phyloP scores from a whole-genome alignment of 2,329 filamentous ascomycete genomes.

The Beauveria sp. region DNA sequence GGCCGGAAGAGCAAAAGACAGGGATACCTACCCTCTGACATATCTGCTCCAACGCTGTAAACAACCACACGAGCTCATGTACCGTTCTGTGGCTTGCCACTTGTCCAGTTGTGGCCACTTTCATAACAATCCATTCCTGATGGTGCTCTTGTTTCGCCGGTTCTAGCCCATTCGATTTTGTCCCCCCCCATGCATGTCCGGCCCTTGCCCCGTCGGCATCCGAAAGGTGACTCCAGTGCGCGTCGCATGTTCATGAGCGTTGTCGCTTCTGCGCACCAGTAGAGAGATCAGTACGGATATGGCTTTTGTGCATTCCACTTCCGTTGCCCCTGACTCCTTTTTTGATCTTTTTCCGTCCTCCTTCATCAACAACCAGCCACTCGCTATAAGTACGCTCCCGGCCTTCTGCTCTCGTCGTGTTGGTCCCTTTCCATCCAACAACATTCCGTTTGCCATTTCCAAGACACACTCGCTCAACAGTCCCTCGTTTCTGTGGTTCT shows the following conservation, averaged over 20 bases:
- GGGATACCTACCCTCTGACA: too few species aligned
- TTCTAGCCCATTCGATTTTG: not conserved
- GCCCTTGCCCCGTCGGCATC: not conserved
- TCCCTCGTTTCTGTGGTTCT: not conserved
- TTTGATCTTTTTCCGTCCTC: not conserved
- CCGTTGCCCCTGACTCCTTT: not conserved
- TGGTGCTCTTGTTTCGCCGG: not conserved
- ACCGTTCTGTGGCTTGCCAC: not conserved
- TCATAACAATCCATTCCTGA: not conserved
- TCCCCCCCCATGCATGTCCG: not conserved
- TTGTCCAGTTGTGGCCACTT: too few species aligned
- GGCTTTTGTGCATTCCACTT: not conserved
- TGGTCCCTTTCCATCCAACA: not conserved
- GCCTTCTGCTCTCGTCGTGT: not conserved
- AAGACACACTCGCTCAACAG: not conserved
- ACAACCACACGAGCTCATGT: not conserved
- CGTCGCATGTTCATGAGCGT: too few species aligned
- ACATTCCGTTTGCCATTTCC: not conserved
- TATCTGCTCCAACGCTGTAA: too few species aligned
- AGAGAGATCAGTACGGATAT: not conserved
- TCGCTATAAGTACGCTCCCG: conserved; percentile 3
- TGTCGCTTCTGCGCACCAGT: not conserved
- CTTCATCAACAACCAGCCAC: not conserved
- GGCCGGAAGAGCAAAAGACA: too few species aligned
- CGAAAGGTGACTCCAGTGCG: not conserved